phyloP scores from a whole-genome alignment of 768 basidiomycete species.

The Boletus vinaceobasis region DNA sequence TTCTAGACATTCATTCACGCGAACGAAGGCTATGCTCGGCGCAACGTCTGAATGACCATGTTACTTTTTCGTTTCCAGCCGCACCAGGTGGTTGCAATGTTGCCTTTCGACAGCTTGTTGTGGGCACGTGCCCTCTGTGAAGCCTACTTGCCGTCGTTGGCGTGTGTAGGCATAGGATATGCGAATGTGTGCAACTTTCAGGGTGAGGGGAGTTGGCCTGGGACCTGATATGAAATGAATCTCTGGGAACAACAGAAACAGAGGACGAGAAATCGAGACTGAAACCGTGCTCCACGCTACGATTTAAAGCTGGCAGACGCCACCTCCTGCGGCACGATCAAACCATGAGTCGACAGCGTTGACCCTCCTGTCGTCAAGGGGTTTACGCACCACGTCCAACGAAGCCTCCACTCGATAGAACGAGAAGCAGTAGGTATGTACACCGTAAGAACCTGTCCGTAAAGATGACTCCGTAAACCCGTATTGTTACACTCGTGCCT shows the following conservation, averaged over 20 bases:
- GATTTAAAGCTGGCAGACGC: not conserved
- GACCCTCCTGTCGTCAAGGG: not conserved
- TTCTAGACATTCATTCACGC: not conserved
- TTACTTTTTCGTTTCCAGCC: not conserved
- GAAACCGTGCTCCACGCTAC: constrained; percentile 3
- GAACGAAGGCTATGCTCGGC: not conserved
- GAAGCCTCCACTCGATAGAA: not conserved
- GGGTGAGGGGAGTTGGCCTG: no score
- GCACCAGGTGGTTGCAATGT: not conserved
- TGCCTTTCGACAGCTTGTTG: not conserved
- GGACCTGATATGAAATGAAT: constrained; percentile 1
- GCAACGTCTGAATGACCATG: constrained; percentile 2
- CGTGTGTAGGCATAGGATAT: not conserved
- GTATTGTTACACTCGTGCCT: not conserved
- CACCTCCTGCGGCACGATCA: not conserved
- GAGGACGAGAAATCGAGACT: not conserved
- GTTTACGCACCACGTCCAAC: not conserved
- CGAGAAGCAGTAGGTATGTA: not conserved
- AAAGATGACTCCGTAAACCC: not conserved
- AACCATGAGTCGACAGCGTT: not conserved
- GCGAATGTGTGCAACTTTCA: not conserved
- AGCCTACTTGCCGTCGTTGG: not conserved
- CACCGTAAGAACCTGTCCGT: not conserved
- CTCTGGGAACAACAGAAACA: not conserved
- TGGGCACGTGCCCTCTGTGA: constrained; percentile 7